Conservation (phyloP, 192 early-diverging fungal species). For the Linnemannia schmuckeri region DNA sequence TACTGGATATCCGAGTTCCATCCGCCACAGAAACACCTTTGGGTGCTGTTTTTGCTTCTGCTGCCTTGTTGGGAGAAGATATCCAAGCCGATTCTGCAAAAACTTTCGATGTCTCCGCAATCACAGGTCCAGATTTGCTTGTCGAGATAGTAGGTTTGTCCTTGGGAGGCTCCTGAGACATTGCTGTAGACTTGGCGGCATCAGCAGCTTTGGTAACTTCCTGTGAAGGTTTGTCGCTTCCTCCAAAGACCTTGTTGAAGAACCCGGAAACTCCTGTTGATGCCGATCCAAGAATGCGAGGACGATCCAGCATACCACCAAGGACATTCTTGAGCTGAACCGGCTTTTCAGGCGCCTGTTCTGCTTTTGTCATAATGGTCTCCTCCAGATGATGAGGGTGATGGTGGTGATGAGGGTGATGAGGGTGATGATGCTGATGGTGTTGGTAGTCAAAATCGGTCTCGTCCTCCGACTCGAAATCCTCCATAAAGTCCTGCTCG, state of each 20-base stretch:
- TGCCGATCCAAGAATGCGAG: conserved; percentile 31
- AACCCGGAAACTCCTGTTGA: conserved; percentile 49
- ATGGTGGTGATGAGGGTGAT: not conserved
- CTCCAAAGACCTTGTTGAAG: conserved; percentile 55
- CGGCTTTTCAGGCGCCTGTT: conserved; percentile 3
- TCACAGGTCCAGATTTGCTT: conserved; percentile 29
- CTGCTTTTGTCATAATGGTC: not conserved
- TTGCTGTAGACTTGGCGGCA: not conserved
- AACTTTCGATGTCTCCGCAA: conserved; percentile 37
- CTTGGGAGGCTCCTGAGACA: not conserved
- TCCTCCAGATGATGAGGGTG: not conserved
- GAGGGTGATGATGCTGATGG: not conserved
- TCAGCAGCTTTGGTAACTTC: conserved; percentile 1
- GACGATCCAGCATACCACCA: conserved; percentile 32
- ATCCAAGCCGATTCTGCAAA: conserved; percentile 46
- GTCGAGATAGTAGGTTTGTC: conserved; percentile 26
- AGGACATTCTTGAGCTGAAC: conserved; percentile 28
- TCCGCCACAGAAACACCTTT: not conserved
- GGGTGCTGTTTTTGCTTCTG: not conserved
- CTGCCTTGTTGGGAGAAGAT: conserved; percentile 15
- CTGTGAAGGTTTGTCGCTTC: not conserved
- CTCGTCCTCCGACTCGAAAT: conserved; percentile 4
- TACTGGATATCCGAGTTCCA: not conserved
- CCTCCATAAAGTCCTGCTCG: conserved; percentile 63
- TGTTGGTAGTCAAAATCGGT: conserved; percentile 2